Conservation (phyloP, 192 early-diverging fungal species). For the Coemansia sp. region DNA sequence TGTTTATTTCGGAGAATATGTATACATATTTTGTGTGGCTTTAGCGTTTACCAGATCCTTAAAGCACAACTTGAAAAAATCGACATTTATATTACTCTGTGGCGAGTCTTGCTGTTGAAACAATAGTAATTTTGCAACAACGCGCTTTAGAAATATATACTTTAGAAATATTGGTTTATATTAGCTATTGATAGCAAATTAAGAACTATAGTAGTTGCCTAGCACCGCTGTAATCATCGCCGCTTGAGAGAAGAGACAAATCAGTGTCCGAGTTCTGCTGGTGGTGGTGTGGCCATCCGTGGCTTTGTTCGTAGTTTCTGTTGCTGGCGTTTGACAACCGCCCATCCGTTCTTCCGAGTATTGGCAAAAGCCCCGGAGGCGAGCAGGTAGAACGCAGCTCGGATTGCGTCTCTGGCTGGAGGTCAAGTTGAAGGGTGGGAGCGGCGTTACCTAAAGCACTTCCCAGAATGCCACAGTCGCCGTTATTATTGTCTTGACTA, state of each 20-base stretch:
- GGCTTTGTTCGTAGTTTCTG: slow-evolving; percentile 4
- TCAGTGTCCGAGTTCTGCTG: slow-evolving; percentile 36
- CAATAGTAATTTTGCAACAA: neutral
- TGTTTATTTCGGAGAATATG: too few relatives aligned
- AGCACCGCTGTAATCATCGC: slow-evolving; percentile 17
- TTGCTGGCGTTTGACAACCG: neutral
- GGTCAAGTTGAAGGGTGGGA: neutral
- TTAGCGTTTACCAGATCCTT: too few relatives aligned
- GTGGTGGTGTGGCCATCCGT: slow-evolving; percentile 21
- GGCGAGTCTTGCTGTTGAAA: neutral
- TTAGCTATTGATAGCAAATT: neutral
- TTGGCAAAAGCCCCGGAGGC: slow-evolving; percentile 10
- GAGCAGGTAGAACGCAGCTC: neutral
- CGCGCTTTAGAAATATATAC: too few relatives aligned
- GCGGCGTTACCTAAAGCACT: neutral
- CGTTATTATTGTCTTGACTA: neutral
- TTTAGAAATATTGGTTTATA: too few relatives aligned
- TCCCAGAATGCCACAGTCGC: neutral
- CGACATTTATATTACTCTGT: too few relatives aligned
- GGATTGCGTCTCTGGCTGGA: neutral
- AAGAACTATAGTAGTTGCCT: slow-evolving; percentile 18
- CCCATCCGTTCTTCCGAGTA: slow-evolving; percentile 8
- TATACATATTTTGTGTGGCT: neutral
- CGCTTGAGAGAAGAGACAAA: slow-evolving; percentile 30
- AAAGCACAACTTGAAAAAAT: too few relatives aligned